phyloP scores from a whole-genome alignment of 176 grass and related monocot genomes.

The Lolium multiflorum region DNA sequence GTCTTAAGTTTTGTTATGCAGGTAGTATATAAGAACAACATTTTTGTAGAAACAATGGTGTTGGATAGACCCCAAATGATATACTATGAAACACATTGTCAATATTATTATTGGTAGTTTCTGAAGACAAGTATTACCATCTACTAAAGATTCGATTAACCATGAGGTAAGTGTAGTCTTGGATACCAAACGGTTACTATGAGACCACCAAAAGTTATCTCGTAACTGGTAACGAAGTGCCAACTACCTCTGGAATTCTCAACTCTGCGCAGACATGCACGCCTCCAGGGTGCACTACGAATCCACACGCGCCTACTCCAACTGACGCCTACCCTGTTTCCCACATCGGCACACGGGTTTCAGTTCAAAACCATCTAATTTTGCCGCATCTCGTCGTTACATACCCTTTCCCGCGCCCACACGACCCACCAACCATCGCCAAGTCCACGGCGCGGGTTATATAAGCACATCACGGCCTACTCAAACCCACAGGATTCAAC shows the following conservation, averaged over 20 bases:
- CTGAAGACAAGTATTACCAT: no score
- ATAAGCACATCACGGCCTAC: not conserved
- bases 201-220: no score
- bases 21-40: no score
- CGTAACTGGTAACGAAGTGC: not conserved
- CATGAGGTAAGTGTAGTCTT: no score
- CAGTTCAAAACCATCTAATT: conserved; percentile 18
- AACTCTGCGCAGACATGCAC: not conserved
- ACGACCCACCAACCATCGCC: conserved; percentile 26
- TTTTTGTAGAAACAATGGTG: no score
- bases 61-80: no score
- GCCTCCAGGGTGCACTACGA: no score
- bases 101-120: no score
- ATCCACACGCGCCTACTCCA: not conserved
- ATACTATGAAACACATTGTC: no score
- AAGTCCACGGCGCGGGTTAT: not conserved
- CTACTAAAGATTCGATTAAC: no score
- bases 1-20: no score
- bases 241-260: not conserved
- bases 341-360: conserved; percentile 25
- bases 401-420: not conserved
- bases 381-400: not conserved
- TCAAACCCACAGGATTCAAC: not conserved
- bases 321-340: conserved; percentile 32
- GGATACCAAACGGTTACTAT: no score